A percentile compares a stretch with the other conserved stretches of the same genome.
phyloP scores from a whole-genome alignment of 2,329 filamentous ascomycete genomes.

The Botrytis pseudocinerea region DNA sequence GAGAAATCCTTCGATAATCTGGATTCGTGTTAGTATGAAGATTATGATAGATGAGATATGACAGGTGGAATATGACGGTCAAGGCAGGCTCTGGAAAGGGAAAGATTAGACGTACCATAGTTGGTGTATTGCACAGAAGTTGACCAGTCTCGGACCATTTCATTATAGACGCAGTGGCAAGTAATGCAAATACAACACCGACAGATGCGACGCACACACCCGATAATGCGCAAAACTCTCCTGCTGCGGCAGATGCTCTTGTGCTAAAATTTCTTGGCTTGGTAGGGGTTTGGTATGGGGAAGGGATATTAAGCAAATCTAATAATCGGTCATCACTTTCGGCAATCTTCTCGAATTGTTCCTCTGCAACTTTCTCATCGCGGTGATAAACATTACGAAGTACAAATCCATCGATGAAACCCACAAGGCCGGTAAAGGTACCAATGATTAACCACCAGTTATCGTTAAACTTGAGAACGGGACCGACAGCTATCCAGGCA shows the following conservation, averaged over 20 bases:
- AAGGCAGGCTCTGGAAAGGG: conserved; percentile 25
- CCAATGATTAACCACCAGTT: not conserved
- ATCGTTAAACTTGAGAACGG: not conserved
- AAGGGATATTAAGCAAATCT: not conserved
- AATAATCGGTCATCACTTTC: not conserved
- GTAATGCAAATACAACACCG: conserved; percentile 33
- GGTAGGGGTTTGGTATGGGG: not conserved
- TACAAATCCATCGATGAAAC: conserved; percentile 27
- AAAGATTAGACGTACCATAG: conserved; percentile 37
- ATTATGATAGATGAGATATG: not conserved
- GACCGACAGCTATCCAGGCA: not conserved
- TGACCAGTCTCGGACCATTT: conserved; percentile 41
- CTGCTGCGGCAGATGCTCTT: not conserved
- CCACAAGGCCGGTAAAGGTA: not conserved
- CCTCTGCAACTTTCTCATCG: not conserved
- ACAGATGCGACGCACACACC: not conserved
- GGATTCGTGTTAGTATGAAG: not conserved
- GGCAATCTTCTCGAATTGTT: not conserved
- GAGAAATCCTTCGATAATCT: not conserved
- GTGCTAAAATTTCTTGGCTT: not conserved
- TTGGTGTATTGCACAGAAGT: conserved; percentile 10
- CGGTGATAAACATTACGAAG: not conserved
- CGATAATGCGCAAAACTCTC: not conserved
- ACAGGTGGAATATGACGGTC: not conserved
- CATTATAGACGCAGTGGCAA: conserved; percentile 39